phyloP scores from a whole-genome alignment of 2,329 filamentous ascomycete species.

The Fusarium drepaniforme region DNA sequence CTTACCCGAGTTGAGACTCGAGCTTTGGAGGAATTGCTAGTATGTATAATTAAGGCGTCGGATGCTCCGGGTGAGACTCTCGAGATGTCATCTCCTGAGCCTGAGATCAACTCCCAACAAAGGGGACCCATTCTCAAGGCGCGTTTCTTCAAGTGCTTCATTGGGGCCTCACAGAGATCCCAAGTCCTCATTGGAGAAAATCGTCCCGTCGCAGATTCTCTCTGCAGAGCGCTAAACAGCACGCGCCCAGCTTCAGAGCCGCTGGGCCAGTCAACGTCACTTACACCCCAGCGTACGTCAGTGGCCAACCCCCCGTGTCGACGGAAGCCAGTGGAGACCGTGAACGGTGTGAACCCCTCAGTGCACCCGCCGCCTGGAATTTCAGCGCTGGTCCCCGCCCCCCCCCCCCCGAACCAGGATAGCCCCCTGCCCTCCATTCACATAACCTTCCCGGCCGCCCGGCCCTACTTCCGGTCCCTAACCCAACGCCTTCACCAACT shows the following conservation, averaged over 20 bases:
- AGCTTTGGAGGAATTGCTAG: not conserved
- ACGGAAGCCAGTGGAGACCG: conserved; percentile 5
- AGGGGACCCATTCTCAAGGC: conserved; percentile 1
- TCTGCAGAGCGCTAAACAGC: conserved; percentile 29
- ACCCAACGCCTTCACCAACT: conserved; percentile 33
- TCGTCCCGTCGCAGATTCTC: not conserved
- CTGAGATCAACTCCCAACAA: not conserved
- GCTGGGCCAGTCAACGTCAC: conserved; percentile 34
- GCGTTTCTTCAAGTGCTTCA: conserved; percentile 3
- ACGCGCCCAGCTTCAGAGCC: conserved; percentile 3
- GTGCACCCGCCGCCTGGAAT: conserved; percentile 14
- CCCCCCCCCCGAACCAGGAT: conserved; percentile 30
- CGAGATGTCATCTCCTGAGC: not conserved
- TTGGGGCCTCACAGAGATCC: not conserved
- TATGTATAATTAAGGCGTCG: conserved; percentile 7
- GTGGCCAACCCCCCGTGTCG: conserved; percentile 29
- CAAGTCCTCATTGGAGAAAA: not conserved
- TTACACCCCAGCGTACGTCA: conserved; percentile 25
- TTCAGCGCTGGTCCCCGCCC: conserved; percentile 35
- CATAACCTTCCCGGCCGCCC: conserved; percentile 16
- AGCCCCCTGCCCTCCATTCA: conserved; percentile 14
- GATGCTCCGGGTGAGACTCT: conserved; percentile 25
- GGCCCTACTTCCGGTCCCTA: conserved; percentile 10
- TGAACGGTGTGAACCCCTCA: not conserved
- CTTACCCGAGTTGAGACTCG: not conserved